Evolutionary conservation across 2,329 filamentous ascomycete species (phyloP), one percentile per base, ranked within the genome.

Genomic region (Colletotrichum sp.): DNA sequence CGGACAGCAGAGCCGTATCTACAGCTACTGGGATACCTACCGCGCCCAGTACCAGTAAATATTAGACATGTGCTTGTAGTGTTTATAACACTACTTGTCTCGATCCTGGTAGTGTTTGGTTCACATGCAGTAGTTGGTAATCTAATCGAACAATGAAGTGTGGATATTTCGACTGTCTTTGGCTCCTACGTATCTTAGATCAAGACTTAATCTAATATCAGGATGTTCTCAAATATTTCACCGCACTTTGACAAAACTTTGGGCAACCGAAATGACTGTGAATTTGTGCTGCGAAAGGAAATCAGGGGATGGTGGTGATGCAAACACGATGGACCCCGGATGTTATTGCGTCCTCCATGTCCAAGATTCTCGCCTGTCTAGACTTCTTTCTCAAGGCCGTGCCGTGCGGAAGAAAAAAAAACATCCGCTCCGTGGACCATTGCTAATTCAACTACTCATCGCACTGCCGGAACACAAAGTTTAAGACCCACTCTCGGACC

Each of bases 1-100:
- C 12, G 86, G 85, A 10, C 87, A 89, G 79, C 78, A 78, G 64
- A 79, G 81, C 30, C 82, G 83, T 69, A 84, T 86, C 71, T 75
- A 80, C 63, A 81, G 78, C 76, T 80, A 76, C 78, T 83, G 76
- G 77, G 76, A 77, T 68, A 76, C 73, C 49, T 83, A 82, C 78
- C 81, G 82, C 44, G 78, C 79, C 52, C 44, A 63, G 28, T 70
- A 73, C 57, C 65, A 73, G 57, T 73, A 57, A 26, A 18, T 30
- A 5, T 7, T 10, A 4, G 15, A 59, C 21, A 18, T 59, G 7
- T 16, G 55, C 15, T 59, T 30, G 21, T 18, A 30, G 24, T 26
- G 13, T 16, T 9, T 16, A 26, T 6, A 9, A 10, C 2, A 59
- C 12, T 30, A 21, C 24, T 6, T 12, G 44, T 13, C 10, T 4